Conservation (phyloP, 306 rosid genomes). For the Urtica urens region DNA sequence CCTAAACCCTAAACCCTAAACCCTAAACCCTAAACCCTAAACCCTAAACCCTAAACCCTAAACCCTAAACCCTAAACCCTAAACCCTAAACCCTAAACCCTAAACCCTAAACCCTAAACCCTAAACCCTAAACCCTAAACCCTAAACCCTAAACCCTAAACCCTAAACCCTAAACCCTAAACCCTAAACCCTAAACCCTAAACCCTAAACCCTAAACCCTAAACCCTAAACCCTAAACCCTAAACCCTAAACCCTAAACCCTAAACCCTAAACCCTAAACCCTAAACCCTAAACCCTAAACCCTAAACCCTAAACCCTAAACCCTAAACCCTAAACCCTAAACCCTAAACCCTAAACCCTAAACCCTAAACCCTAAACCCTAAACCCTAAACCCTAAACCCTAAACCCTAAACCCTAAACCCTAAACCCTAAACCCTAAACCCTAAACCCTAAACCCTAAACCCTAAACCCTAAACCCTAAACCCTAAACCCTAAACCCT, state of each 20-base stretch:
- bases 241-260: slow-evolving; percentile 15
- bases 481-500: slow-evolving; percentile 11
- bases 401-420: slow-evolving; percentile 13
- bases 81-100: slow-evolving; percentile 21
- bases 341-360: slow-evolving; percentile 5
- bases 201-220: slow-evolving; percentile 17
- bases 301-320: slow-evolving; percentile 9
- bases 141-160: slow-evolving; percentile 6
- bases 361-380: slow-evolving; percentile 2
- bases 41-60: slow-evolving; percentile 13
- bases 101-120: slow-evolving; percentile 15
- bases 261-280: slow-evolving; percentile 14
- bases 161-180: slow-evolving; percentile 8
- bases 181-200: slow-evolving; percentile 15
- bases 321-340: slow-evolving; percentile 8
- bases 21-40: slow-evolving; percentile 6
- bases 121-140: slow-evolving; percentile 13
- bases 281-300: slow-evolving; percentile 7
- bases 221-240: slow-evolving; percentile 15
- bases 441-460: slow-evolving; percentile 12
- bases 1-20: slow-evolving; percentile 14
- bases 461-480: slow-evolving; percentile 11
- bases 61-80: slow-evolving; percentile 15
- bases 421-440: slow-evolving; percentile 2
- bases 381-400: not conserved